Conservation (phyloP, 164 flowering plant species). For the Buxus sempervirens region DNA sequence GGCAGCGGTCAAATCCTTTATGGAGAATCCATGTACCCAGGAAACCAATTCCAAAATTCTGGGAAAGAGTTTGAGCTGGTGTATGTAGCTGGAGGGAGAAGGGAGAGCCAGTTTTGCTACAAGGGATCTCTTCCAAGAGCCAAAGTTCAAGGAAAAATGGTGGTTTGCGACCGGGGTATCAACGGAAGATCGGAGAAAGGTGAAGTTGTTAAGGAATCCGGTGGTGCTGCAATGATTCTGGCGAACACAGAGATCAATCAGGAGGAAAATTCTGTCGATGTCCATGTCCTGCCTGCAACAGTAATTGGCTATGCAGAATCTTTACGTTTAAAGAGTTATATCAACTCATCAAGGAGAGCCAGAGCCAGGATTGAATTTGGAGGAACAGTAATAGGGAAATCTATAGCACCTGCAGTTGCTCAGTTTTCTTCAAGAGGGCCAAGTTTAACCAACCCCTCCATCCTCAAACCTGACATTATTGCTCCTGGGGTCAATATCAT, state of each 20-base stretch:
- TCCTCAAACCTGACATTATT: slow-evolving; percentile 85
- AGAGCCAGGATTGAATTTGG: slow-evolving; percentile 61
- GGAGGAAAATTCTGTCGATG: slow-evolving; percentile 80
- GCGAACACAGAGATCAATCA: slow-evolving; percentile 62
- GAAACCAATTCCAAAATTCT: slow-evolving; percentile 25
- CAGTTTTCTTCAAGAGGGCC: slow-evolving; percentile 92
- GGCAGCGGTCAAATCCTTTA: slow-evolving; percentile 58
- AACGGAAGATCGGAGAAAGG: slow-evolving; percentile 80
- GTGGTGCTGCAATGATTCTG: slow-evolving; percentile 87
- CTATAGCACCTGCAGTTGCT: slow-evolving; percentile 78
- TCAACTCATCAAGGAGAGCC: slow-evolving; percentile 64
- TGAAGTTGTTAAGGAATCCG: slow-evolving; percentile 67
- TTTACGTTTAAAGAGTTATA: slow-evolving; percentile 48
- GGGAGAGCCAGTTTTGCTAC: slow-evolving; percentile 63
- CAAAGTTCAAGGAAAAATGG: slow-evolving; percentile 73
- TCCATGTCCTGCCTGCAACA: slow-evolving; percentile 86
- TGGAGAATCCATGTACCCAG: slow-evolving; percentile 88
- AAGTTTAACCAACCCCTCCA: slow-evolving; percentile 59
- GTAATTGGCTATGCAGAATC: slow-evolving; percentile 59
- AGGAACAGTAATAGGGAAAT: slow-evolving; percentile 65
- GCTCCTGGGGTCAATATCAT: slow-evolving; percentile 96
- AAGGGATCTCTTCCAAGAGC: slow-evolving; percentile 63
- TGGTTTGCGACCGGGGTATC: slow-evolving; percentile 79
- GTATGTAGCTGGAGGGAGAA: slow-evolving; percentile 42
- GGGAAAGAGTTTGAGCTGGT: slow-evolving; percentile 57